Base-by-base conservation (phyloP, 345 rosid genomes). In the Boechera retrofracta region DNA sequence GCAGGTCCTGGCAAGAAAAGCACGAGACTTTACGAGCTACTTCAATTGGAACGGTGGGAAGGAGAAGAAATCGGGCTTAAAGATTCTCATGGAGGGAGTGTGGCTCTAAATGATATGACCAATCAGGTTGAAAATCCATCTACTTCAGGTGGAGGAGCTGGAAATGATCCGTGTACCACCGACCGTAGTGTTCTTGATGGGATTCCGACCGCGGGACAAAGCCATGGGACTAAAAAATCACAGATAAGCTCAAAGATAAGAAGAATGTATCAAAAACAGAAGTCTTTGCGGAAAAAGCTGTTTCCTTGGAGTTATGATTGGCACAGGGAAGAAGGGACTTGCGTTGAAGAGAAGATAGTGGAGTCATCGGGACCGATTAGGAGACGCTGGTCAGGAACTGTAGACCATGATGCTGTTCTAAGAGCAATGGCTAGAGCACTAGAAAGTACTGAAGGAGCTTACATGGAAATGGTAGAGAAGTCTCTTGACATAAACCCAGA, bases 291-390 rank as follows among this genome's bases (percentile, higher is more conserved):
- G 58, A 94, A 90, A 82, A 91, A 94, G 56, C 88, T 91, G 80
- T 91, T 94, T 82, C 98, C 98, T 57, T 94, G 97, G 98, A 94
- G 87, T 78, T 94, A 85, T 77, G 98, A 94, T 82, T 94, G 98
- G 98, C 93, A 94, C 64, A 87, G 96, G 79, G 96, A 94, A 84
- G 93, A 89, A 67, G 64, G 41, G 38, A 77, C 72, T 72, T 84
- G 79, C 77, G 73, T 77, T 49, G 91, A 86, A 41, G 94, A 94
- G 82, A 84, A 87, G 80, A 78, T 85, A 64, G 80, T 76, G 45
- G 92, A 89, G 77, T 82, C 87, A 51, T 76, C 88, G 1, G 89
- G 88, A 74, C 91, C 94, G 38, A 89, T 89, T 52, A 83, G 98
- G 86, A 94, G 87, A 86, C 89, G 91, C 77, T 87, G 83, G 84